Evolutionary conservation across 352 stramenopile species (phyloP).

Genomic region (Phytophthora sansomeana): DNA sequence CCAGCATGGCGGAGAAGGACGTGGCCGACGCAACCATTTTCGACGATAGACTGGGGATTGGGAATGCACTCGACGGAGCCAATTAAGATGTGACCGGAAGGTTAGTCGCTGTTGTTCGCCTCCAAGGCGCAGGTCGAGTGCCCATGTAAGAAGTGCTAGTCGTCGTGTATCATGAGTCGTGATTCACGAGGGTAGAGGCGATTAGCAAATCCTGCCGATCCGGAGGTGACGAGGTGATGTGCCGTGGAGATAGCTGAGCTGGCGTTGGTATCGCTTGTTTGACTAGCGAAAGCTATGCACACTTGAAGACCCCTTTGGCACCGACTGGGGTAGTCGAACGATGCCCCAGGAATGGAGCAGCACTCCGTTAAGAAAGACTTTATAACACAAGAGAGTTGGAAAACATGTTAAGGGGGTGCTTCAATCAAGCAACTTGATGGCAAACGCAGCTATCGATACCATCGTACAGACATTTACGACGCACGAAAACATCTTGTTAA

Average conservation of each 20-base stretch:
- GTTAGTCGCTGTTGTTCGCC: slow-evolving; percentile 6
- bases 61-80: slow-evolving; percentile 23
- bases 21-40: slow-evolving; percentile 31
- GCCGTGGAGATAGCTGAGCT: slow-evolving; percentile 21
- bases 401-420: background rate
- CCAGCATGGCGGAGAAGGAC: slow-evolving; percentile 26
- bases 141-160: slow-evolving; percentile 6
- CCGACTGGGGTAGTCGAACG: slow-evolving; percentile 14
- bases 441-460: background rate
- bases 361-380: background rate
- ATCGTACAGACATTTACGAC: slow-evolving; percentile 19
- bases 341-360: background rate
- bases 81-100: slow-evolving; percentile 36
- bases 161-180: background rate
- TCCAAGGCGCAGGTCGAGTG: background rate
- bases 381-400: background rate
- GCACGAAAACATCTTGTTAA: slow-evolving; percentile 8
- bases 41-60: background rate
- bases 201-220: slow-evolving; percentile 26
- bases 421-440: background rate
- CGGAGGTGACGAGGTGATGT: slow-evolving; percentile 19
- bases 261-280: background rate
- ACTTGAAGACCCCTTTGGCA: slow-evolving; percentile 16
- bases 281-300: slow-evolving; percentile 29
- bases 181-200: slow-evolving; percentile 15